Conservation (phyloP, 306 rosid genomes). For the Quercus glauca region DNA sequence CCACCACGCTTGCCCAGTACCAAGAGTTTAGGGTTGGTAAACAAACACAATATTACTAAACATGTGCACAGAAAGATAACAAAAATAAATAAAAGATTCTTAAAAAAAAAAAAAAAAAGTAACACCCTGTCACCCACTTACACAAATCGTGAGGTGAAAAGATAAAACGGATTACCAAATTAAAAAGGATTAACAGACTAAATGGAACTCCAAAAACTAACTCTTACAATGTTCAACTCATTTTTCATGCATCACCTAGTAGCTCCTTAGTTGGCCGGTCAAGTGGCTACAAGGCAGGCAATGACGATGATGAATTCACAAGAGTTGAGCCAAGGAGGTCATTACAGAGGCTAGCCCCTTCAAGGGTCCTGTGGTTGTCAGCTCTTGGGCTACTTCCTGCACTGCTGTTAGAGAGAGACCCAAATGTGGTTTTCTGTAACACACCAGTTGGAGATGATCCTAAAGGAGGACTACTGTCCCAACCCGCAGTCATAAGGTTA, state of each 20-base stretch:
- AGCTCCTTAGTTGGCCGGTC: neutral
- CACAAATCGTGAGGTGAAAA: neutral
- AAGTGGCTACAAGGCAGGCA: conserved; percentile 33
- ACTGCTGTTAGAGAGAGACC: conserved; percentile 83
- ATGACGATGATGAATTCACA: conserved; percentile 35
- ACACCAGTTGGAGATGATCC: conserved; percentile 94
- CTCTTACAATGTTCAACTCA: conserved; percentile 9
- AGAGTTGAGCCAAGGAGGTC: conserved; percentile 53
- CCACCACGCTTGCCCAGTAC: neutral
- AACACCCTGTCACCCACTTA: conserved; percentile 21
- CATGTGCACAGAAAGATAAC: neutral
- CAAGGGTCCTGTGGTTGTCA: conserved; percentile 49
- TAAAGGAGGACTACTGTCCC: conserved; percentile 74
- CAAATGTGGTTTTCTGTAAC: conserved; percentile 68
- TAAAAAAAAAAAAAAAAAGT: neutral
- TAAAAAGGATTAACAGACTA: neutral
- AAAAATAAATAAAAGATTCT: too few species aligned
- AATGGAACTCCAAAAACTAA: conserved; percentile 5
- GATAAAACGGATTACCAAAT: neutral
- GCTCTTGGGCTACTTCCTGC: conserved; percentile 92
- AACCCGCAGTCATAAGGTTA: conserved; percentile 68
- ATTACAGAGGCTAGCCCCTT: conserved; percentile 67
- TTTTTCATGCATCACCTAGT: neutral
- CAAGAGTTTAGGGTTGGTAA: conserved; percentile 1
- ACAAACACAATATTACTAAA: conserved; percentile 12